phyloP scores from a whole-genome alignment of 2,329 filamentous ascomycete genomes.

The Oidium heveae region DNA sequence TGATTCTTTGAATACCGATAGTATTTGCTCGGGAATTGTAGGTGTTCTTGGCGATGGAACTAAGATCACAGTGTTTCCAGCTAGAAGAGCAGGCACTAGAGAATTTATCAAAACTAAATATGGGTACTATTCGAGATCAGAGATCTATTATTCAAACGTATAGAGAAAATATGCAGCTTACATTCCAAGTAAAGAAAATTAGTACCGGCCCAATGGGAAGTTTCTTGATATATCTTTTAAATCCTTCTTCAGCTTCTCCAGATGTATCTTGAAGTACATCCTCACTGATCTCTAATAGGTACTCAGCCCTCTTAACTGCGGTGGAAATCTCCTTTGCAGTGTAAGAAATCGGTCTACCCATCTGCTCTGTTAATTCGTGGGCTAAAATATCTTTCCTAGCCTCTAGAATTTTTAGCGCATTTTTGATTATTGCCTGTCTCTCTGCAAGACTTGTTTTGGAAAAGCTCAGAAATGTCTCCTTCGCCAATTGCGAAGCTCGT shows the following conservation, averaged over 20 bases:
- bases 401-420: slow-evolving; percentile 45
- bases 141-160: slow-evolving; percentile 1
- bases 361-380: slow-evolving; percentile 71
- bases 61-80: slow-evolving; percentile 74
- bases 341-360: slow-evolving; percentile 81
- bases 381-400: slow-evolving; percentile 58
- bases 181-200: slow-evolving; percentile 89
- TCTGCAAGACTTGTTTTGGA: slow-evolving; percentile 48
- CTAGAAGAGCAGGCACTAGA: slow-evolving; percentile 68
- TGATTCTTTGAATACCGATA: slow-evolving; percentile 50
- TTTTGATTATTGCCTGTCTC: slow-evolving; percentile 57
- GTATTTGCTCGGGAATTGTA: slow-evolving; percentile 65
- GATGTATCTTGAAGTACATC: slow-evolving; percentile 57
- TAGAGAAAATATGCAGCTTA: slow-evolving; percentile 19
- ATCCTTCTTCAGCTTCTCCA: slow-evolving; percentile 65
- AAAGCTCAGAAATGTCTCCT: slow-evolving; percentile 53
- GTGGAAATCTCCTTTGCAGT: slow-evolving; percentile 64
- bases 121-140: slow-evolving; percentile 40
- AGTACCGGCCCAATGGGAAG: slow-evolving; percentile 69
- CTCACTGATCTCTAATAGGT: slow-evolving; percentile 60
- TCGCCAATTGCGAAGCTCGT: slow-evolving; percentile 43
- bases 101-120: slow-evolving; percentile 88
- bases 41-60: slow-evolving; percentile 93
- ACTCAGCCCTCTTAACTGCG: slow-evolving; percentile 63
- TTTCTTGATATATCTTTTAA: slow-evolving; percentile 75